Percentiles rank a stretch among this genome's conserved stretches.
Conservation (phyloP, 306 rosid species). For the Medicago ruthenica region DNA sequence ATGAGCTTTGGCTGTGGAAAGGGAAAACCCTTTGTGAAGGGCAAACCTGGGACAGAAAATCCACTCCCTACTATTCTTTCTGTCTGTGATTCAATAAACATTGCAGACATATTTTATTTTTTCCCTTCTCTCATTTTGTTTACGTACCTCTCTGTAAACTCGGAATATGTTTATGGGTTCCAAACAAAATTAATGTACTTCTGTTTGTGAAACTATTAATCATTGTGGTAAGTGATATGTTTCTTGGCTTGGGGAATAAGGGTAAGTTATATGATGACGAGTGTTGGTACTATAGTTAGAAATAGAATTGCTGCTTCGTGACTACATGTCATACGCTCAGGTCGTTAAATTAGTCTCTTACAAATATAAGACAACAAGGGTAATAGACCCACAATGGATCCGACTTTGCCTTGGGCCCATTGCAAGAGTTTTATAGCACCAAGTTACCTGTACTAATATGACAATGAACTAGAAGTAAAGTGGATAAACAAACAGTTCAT, state of each 20-base stretch:
- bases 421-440: not conserved
- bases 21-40: slow-evolving; percentile 2
- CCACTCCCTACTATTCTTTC: not conserved
- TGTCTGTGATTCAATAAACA: not conserved
- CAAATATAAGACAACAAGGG: too few species aligned
- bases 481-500: slow-evolving; percentile 5
- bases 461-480: slow-evolving; percentile 16
- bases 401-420: not conserved
- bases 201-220: slow-evolving; percentile 20
- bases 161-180: not conserved
- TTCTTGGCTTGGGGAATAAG: not conserved
- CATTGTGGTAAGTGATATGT: not conserved
- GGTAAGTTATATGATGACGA: not conserved
- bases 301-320: not conserved
- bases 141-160: not conserved
- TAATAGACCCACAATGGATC: not conserved
- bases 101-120: not conserved
- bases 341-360: too few species aligned
- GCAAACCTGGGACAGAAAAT: not conserved
- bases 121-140: not conserved
- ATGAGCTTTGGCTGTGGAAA: not conserved
- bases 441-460: not conserved
- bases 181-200: slow-evolving; percentile 2
- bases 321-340: not conserved
- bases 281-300: not conserved